phyloP scores from a whole-genome alignment of 495 filamentous ascomycete genomes.

The Penicillium steckii region DNA sequence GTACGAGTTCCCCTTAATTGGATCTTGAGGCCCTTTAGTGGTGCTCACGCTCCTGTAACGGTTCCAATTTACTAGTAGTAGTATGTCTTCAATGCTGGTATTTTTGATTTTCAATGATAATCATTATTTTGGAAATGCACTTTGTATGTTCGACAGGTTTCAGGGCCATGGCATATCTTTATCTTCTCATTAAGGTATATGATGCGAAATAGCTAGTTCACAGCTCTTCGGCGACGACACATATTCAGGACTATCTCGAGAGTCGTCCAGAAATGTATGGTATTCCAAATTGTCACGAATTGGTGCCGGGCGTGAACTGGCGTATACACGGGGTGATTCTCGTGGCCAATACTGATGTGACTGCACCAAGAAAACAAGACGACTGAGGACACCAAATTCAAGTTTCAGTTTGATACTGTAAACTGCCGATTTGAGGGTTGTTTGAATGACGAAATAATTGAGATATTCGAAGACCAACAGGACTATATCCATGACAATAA shows the following conservation, averaged over 20 bases:
- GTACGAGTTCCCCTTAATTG: too few relatives aligned
- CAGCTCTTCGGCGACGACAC: not conserved
- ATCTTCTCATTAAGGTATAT: not conserved
- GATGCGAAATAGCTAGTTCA: not conserved
- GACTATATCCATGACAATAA: constrained; percentile 34
- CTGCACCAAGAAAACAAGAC: constrained; percentile 17
- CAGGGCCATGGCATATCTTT: too few relatives aligned
- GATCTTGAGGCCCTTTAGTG: too few relatives aligned
- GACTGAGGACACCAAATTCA: constrained; percentile 15
- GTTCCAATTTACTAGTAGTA: too few relatives aligned
- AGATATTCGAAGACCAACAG: constrained; percentile 12
- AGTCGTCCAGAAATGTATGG: constrained; percentile 4
- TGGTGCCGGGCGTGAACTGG: not conserved
- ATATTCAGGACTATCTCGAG: not conserved
- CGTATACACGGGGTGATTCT: not conserved
- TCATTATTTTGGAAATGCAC: too few relatives aligned
- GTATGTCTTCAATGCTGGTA: too few relatives aligned
- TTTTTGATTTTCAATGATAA: too few relatives aligned
- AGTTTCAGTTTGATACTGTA: constrained; percentile 22
- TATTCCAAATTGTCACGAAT: not conserved
- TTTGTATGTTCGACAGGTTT: too few relatives aligned
- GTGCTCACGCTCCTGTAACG: too few relatives aligned
- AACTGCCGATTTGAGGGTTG: constrained; percentile 11
- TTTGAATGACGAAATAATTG: constrained; percentile 11
- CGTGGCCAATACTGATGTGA: constrained; percentile 12